These are phyloP conservation scores for Vitis riparia DNA, from an alignment of 164 flowering plant genomes.

Conservation along the genomic window DNA sequence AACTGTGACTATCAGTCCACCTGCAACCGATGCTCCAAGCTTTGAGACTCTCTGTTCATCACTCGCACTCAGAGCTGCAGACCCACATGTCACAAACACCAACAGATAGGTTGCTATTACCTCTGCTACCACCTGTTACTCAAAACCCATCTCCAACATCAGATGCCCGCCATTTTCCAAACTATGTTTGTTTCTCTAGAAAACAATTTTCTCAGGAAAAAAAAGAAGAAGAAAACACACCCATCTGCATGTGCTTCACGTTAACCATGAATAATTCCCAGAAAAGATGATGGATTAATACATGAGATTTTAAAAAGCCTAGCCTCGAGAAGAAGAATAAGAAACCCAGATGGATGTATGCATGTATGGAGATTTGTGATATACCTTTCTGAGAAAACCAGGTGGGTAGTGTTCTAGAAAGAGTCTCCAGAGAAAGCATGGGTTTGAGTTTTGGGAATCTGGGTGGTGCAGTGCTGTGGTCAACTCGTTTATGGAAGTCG, in stretches of 20 bases:
- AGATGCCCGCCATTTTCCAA: neutral
- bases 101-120: slow-evolving; percentile 62
- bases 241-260: too few species aligned
- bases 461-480: slow-evolving; percentile 14
- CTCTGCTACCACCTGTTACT: slow-evolving; percentile 64
- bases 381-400: slow-evolving; percentile 35
- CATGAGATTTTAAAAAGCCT: neutral
- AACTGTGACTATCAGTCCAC: slow-evolving; percentile 83
- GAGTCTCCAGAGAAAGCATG: neutral
- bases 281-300: neutral
- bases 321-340: neutral
- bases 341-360: neutral
- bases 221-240: neutral
- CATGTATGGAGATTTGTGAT: neutral
- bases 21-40: slow-evolving; percentile 76
- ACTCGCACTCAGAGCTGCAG: slow-evolving; percentile 49
- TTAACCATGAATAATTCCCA: too few species aligned
- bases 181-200: neutral
- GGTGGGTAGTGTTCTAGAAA: slow-evolving; percentile 30
- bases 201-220: neutral
- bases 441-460: neutral
- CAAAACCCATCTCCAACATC: neutral
- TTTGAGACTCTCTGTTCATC: slow-evolving; percentile 50
- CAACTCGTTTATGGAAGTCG: neutral
- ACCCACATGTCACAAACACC: slow-evolving; percentile 79